Percentiles rank a stretch among this genome's conserved stretches.
Evolutionary conservation across 192 early-diverging fungal species (phyloP).

Genomic region (Coemansia sp.): DNA sequence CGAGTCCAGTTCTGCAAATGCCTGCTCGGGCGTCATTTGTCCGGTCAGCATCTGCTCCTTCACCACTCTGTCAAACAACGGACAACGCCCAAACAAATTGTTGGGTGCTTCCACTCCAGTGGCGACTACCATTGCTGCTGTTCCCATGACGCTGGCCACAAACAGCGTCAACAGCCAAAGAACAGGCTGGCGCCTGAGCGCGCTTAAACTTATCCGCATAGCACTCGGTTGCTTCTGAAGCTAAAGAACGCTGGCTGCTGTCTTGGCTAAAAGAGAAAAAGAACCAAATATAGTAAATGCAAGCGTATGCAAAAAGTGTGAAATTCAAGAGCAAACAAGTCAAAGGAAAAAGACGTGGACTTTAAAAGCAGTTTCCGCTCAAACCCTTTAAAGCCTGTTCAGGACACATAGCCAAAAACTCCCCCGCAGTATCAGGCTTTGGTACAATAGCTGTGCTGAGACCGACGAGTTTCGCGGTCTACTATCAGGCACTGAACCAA

Average conservation of each 20-base stretch:
- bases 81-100: slow-evolving; percentile 39
- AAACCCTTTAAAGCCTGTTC: neutral
- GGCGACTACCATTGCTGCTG: neutral
- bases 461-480: slow-evolving; percentile 12
- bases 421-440: neutral
- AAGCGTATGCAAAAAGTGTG: neutral
- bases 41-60: slow-evolving; percentile 39
- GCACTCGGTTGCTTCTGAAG: neutral
- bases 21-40: slow-evolving; percentile 38
- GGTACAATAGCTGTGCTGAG: neutral
- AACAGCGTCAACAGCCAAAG: slow-evolving; percentile 13
- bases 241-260: neutral
- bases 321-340: neutral
- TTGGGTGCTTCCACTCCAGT: neutral
- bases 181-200: neutral
- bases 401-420: neutral
- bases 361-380: neutral
- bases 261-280: neutral
- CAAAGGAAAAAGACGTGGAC: neutral
- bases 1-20: slow-evolving; percentile 52
- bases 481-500: slow-evolving; percentile 1
- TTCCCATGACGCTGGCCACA: neutral
- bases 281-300: slow-evolving; percentile 1
- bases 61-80: slow-evolving; percentile 47
- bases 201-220: neutral